Conservation (phyloP, 495 filamentous ascomycete genomes). For the Bathelium albidoporum region DNA sequence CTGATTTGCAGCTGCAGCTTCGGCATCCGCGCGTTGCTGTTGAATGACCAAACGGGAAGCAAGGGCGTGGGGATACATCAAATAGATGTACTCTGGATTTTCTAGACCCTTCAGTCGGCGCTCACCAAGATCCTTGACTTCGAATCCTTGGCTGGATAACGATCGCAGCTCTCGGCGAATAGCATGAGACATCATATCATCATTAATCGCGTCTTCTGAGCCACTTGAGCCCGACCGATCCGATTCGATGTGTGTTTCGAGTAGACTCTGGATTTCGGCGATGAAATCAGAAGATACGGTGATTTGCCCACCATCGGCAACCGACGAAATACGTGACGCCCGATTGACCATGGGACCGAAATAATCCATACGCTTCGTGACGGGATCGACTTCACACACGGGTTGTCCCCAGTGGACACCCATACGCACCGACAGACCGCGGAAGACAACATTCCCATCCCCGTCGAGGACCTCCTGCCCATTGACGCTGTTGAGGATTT, state of each 20-base stretch:
- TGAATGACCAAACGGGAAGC: constrained; percentile 64
- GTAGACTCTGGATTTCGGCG: constrained; percentile 81
- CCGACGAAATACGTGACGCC: constrained; percentile 80
- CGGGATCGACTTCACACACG: constrained; percentile 87
- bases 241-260: constrained; percentile 71
- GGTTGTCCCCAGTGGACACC: constrained; percentile 91
- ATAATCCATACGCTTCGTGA: constrained; percentile 98
- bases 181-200: constrained; percentile 55
- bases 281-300: constrained; percentile 95
- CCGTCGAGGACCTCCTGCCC: constrained; percentile 72
- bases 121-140: constrained; percentile 91
- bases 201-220: constrained; percentile 59
- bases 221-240: constrained; percentile 58
- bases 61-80: constrained; percentile 82
- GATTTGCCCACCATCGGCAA: constrained; percentile 95
- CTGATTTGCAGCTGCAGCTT: constrained; percentile 43
- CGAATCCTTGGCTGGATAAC: constrained; percentile 84
- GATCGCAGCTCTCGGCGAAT: constrained; percentile 83
- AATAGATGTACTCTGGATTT: constrained; percentile 90
- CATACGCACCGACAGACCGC: constrained; percentile 91
- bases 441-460: constrained; percentile 82
- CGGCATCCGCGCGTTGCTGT: constrained; percentile 41
- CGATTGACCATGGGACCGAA: constrained; percentile 99
- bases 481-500: constrained; percentile 77
- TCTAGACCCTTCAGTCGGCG: constrained; percentile 91